Percentiles rank a stretch among this genome's conserved stretches.
phyloP scores from a whole-genome alignment of 2,329 filamentous ascomycete species.

The Boeremia lycopersici region DNA sequence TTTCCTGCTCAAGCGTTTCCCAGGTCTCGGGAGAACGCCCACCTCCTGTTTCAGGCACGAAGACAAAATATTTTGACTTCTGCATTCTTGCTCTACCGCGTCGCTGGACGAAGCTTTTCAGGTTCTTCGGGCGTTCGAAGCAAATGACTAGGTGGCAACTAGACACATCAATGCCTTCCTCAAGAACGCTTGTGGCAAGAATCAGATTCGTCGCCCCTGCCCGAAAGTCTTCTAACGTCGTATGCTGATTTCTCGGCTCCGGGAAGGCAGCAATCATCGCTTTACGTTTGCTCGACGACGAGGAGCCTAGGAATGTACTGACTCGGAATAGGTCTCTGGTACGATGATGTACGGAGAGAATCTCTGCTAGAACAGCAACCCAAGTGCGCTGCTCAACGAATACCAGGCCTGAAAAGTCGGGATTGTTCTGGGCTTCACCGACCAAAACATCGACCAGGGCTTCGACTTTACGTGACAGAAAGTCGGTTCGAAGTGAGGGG shows the following conservation, averaged over 20 bases:
- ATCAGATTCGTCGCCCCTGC: constrained; percentile 62
- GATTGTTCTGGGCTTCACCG: constrained; percentile 32
- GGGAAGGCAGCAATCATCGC: constrained; percentile 57
- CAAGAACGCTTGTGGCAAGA: constrained; percentile 62
- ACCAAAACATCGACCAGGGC: constrained; percentile 46
- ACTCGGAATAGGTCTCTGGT: constrained; percentile 45
- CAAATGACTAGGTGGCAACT: constrained; percentile 69
- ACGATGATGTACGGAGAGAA: constrained; percentile 42
- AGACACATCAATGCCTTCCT: constrained; percentile 67
- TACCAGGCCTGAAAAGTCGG: constrained; percentile 50
- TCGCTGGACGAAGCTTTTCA: constrained; percentile 70
- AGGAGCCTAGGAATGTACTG: constrained; percentile 62
- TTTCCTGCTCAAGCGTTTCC: constrained; percentile 71
- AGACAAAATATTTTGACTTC: constrained; percentile 61
- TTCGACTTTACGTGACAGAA: constrained; percentile 45
- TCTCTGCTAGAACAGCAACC: constrained; percentile 50
- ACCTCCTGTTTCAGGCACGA: constrained; percentile 49
- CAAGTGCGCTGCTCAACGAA: constrained; percentile 55
- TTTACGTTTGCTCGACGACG: constrained; percentile 48
- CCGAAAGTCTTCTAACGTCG: constrained; percentile 61
- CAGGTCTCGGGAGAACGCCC: constrained; percentile 58
- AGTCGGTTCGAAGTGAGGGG: constrained; percentile 20
- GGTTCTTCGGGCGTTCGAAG: constrained; percentile 65
- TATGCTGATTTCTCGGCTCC: constrained; percentile 54
- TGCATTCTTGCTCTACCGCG: constrained; percentile 66